These are phyloP conservation scores for Trifolium subterraneum DNA, from an alignment of 306 rosid species.

Conservation along the genomic window DNA sequence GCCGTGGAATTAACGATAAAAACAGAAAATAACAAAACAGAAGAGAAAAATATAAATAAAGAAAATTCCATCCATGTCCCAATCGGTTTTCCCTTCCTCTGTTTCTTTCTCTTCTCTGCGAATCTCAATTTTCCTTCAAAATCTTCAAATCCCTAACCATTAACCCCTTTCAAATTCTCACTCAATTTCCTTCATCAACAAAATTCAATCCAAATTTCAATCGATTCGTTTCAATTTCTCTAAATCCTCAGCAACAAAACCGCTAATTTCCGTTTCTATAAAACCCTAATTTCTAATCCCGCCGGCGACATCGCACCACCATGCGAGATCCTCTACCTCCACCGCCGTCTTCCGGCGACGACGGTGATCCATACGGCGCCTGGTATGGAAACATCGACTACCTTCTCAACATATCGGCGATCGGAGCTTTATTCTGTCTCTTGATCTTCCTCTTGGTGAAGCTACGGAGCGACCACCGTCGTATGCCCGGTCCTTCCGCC, in stretches of 20 bases:
- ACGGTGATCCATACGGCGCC: conserved; percentile 43
- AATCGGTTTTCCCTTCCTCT: not conserved
- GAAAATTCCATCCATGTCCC: conserved; percentile 25
- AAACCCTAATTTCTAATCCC: conserved; percentile 48
- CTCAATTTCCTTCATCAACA: conserved; percentile 38
- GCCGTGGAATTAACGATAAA: conserved; percentile 11
- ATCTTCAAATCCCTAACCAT: conserved; percentile 38
- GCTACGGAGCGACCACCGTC: conserved; percentile 96
- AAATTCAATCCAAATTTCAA: conserved; percentile 18
- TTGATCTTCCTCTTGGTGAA: conserved; percentile 79
- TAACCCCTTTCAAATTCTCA: conserved; percentile 37
- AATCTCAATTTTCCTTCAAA: conserved; percentile 20
- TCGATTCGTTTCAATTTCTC: conserved; percentile 10
- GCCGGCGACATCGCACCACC: conserved; percentile 10
- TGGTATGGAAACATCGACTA: conserved; percentile 97
- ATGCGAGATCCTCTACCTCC: conserved; percentile 55
- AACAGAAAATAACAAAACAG: not conserved
- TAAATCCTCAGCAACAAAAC: conserved; percentile 19
- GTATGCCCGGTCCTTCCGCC: conserved; percentile 89
- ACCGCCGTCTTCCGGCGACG: conserved; percentile 60
- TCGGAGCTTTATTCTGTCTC: conserved; percentile 78
- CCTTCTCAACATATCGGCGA: conserved; percentile 86
- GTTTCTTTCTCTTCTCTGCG: not conserved
- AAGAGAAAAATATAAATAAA: not conserved
- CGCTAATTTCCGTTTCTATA: conserved; percentile 27